Evolutionary conservation across 2,329 filamentous ascomycete genomes (phyloP).

Genomic region (Aspergillus sp.): DNA sequence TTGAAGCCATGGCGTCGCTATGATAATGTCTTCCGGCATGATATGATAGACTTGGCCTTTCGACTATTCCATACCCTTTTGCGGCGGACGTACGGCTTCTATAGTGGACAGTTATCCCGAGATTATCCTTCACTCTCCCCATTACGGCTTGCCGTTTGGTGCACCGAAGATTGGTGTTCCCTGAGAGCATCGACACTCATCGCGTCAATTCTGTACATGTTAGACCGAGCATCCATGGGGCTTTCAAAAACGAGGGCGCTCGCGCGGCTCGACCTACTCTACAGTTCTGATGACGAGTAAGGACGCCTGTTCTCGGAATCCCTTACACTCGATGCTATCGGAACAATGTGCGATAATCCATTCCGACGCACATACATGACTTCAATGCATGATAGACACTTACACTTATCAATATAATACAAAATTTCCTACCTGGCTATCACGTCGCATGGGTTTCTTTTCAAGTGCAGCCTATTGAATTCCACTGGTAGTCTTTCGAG

Average conservation of each 20-base stretch:
- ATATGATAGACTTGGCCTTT: not conserved
- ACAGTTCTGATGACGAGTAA: not conserved
- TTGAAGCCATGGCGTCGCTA: constrained; percentile 51
- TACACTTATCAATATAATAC: not conserved
- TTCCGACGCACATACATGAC: not conserved
- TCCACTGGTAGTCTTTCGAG: too few relatives aligned
- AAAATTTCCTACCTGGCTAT: too few relatives aligned
- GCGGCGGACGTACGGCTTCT: not conserved
- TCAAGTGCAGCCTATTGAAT: too few relatives aligned
- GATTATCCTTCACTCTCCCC: too few relatives aligned
- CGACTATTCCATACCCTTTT: too few relatives aligned
- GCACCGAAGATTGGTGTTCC: too few relatives aligned
- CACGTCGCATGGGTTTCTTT: not conserved
- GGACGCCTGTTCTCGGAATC: not conserved
- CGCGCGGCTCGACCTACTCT: not conserved
- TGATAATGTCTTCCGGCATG: constrained; percentile 17
- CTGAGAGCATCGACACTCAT: not conserved
- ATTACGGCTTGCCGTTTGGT: too few relatives aligned
- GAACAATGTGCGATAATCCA: not conserved
- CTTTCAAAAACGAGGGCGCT: not conserved
- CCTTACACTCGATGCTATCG: not conserved
- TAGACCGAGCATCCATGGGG: not conserved
- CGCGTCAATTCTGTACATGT: not conserved
- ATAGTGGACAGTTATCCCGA: not conserved
- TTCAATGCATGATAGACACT: not conserved